Base-by-base conservation (phyloP, 805 yeast species). In the Myxozyma geophila region DNA sequence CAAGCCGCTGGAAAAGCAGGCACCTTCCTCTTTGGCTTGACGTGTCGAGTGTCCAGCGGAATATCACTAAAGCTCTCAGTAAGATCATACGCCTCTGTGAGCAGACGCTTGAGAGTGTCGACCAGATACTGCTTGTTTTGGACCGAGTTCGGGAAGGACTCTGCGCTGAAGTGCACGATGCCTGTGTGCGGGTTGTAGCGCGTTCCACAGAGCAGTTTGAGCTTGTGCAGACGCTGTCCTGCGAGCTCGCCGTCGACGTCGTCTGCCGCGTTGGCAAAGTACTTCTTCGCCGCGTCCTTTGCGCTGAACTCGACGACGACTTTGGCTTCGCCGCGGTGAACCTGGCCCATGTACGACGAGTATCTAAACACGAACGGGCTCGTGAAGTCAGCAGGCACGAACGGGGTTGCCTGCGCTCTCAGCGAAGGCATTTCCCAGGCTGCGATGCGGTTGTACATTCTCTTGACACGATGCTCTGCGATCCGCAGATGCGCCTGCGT, bases 401-500 rank as follows among this genome's bases (percentile, higher is more conserved):
- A 61, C 52, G 61, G 62, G 7, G 39, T 41, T 15, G 53, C 51
- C 17, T 47, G 36, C 36, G 35, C 54, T 4, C 64, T 47, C 52
- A 95, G 81, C 60, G 85, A 82, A 7, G 99, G 99, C 81, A 93
- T 82, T 74, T 93, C 98, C 77, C 88, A 93, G 0, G 98, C 97
- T 10, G 96, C 90, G 50, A 90, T 81, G 71, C 98, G 83, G 72
- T 87, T 87, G 71, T 87, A 85, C 67, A 88, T 85, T 70, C 96
- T 86, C 70, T 84, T 86, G 68, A 85, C 87, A 73, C 98, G 83
- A 71, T 86, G 89, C 68, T 85, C 87, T 60, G 85, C 84, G 40
- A 87, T 82, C 64, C 83, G 82, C 70, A 88, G 87, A 70, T 88
- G 96, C 56, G 81, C 82, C 58, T 78, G 35, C 36, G 60, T 23